Evolutionary conservation across 2,329 filamentous ascomycete genomes (phyloP).

Genomic region (Cercospora canescens): DNA sequence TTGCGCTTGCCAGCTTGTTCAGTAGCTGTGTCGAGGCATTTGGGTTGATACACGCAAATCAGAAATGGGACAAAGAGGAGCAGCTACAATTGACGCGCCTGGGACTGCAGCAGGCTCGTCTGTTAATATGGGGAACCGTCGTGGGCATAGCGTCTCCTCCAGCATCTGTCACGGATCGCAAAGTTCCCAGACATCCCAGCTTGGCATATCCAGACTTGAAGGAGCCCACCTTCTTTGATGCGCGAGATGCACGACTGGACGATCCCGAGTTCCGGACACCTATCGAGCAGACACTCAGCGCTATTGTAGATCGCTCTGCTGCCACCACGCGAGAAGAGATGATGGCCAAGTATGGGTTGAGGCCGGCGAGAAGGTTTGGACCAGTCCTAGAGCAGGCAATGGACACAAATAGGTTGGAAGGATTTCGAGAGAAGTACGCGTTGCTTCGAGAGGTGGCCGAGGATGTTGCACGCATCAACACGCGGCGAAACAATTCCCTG

Average conservation of each 20-base stretch:
- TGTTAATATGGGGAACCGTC: slow-evolving; percentile 51
- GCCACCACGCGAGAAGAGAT: slow-evolving; percentile 43
- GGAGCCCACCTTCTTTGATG: slow-evolving; percentile 47
- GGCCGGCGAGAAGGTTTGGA: slow-evolving; percentile 43
- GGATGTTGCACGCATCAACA: slow-evolving; percentile 35
- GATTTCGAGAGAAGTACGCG: slow-evolving; percentile 47
- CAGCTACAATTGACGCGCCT: slow-evolving; percentile 46
- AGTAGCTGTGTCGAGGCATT: slow-evolving; percentile 51
- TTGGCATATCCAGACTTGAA: slow-evolving; percentile 47
- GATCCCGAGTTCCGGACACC: slow-evolving; percentile 39
- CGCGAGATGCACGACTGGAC: slow-evolving; percentile 45
- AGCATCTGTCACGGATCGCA: slow-evolving; percentile 43
- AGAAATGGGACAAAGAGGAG: slow-evolving; percentile 45
- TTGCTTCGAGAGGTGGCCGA: slow-evolving; percentile 43
- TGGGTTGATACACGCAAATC: slow-evolving; percentile 46
- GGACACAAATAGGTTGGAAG: slow-evolving; percentile 46
- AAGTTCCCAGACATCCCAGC: slow-evolving; percentile 46
- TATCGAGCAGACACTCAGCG: slow-evolving; percentile 43
- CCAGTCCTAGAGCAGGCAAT: slow-evolving; percentile 42
- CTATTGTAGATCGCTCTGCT: slow-evolving; percentile 47
- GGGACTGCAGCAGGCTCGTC: slow-evolving; percentile 49
- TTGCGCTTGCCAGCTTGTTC: slow-evolving; percentile 47
- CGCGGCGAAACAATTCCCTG: slow-evolving; percentile 32
- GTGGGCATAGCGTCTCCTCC: slow-evolving; percentile 49
- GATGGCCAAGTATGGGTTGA: slow-evolving; percentile 49